Evolutionary conservation across 345 rosid species (phyloP).

Genomic region (Eucalyptus curtisii): DNA sequence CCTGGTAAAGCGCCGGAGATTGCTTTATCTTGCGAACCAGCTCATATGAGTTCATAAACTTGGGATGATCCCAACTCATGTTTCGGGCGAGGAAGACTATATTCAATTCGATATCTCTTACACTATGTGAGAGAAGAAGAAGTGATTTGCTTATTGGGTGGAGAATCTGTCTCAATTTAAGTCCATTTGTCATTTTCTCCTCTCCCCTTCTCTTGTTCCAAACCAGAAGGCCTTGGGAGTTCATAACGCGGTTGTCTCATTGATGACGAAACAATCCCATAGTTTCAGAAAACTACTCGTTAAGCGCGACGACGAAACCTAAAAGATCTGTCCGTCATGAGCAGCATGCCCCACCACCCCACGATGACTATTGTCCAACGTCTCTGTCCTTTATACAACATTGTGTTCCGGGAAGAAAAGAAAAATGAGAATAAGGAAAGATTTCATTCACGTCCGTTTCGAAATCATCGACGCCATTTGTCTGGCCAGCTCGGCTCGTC

Average conservation of each 20-base stretch:
- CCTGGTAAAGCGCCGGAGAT: background rate
- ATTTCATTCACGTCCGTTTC: background rate
- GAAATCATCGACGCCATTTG: background rate
- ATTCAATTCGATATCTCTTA: background rate
- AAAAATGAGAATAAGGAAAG: background rate
- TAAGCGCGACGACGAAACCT: background rate
- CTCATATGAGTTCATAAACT: background rate
- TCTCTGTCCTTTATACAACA: background rate
- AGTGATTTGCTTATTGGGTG: background rate
- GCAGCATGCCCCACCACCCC: background rate
- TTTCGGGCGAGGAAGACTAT: background rate
- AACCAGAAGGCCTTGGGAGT: background rate
- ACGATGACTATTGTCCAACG: background rate
- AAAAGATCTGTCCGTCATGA: background rate
- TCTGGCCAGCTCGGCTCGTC: background rate
- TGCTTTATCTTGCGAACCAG: background rate
- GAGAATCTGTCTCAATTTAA: background rate
- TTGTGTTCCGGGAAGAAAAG: background rate
- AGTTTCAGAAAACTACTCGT: background rate
- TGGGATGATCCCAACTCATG: background rate
- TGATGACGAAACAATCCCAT: background rate
- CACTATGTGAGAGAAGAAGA: background rate
- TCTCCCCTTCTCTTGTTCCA: background rate
- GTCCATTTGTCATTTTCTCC: background rate
- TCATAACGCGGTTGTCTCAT: background rate